Base-by-base conservation (phyloP, 2,329 filamentous ascomycete species). In the Colletotrichum endophyticum region DNA sequence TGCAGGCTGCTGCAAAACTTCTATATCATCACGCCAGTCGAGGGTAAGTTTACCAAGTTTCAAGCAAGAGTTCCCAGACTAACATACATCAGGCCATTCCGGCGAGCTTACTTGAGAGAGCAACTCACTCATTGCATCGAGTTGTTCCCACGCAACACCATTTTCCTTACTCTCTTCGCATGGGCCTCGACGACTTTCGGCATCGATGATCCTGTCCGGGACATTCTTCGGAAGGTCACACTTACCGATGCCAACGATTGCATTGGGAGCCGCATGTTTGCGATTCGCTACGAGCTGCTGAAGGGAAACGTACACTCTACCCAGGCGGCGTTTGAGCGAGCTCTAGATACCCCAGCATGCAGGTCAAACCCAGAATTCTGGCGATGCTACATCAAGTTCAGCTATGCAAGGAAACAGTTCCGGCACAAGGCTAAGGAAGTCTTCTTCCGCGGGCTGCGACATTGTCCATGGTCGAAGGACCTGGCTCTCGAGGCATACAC, bases 161-260 rank as follows among this genome's bases (percentile, higher is more conserved):
- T 95, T 8, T 93, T 98, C 77, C 88, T 98, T 2, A 88, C 90
- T 2, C 85, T 97, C 1, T 94, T 94, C 78, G 90, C 92, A n/a
- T 94, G 93, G 88, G 93, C 95, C 77, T 93, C 96, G 81, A 88
- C 92, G 3, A 91, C 93, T 9, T 91, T 95, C 59, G 91, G 93
- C 28, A 89, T 97, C 70, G 91, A 95, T 77, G 95, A 98, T 79
- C 94, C 95, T 22, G 91, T 98, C 25, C 92, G 94, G n/a, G 88
- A 90, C 8, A 85, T 95, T 11, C 86, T 96, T 13, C 84, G 89
- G 25, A 88, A 89, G 81, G 89, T 89, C 81, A 84, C 92, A 0
- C 83, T 90, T 4, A 78, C 82, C 8, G 79, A 81, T 19, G 66
- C 75, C 8, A 83, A 87, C 68, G 88, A 90, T 80, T 84, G 84